phyloP scores from a whole-genome alignment of 306 rosid species.

The Gastrolobium villosum region DNA sequence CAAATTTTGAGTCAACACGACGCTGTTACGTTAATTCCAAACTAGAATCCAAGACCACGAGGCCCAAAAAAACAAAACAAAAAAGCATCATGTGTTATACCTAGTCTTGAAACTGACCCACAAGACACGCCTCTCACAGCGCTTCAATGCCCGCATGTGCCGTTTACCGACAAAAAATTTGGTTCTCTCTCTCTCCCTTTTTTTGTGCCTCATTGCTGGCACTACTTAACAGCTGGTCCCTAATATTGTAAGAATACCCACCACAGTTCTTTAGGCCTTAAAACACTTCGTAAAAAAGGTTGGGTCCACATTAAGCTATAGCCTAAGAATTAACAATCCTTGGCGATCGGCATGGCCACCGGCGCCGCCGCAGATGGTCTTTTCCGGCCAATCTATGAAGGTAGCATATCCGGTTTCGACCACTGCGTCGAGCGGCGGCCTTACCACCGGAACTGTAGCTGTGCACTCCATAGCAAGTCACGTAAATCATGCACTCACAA shows the following conservation, averaged over 20 bases:
- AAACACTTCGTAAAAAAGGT: not conserved
- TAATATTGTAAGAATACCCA: slow-evolving; percentile 7
- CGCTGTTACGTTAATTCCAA: too few relatives aligned
- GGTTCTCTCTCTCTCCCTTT: not conserved
- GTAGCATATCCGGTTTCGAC: slow-evolving; percentile 57
- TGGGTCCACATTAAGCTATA: slow-evolving; percentile 14
- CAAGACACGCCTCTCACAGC: slow-evolving; percentile 51
- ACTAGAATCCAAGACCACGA: too few relatives aligned
- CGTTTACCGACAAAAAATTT: slow-evolving; percentile 19
- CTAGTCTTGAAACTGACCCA: slow-evolving; percentile 45
- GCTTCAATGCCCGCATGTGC: slow-evolving; percentile 42
- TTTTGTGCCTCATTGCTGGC: not conserved
- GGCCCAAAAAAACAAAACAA: not conserved
- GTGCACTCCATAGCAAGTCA: slow-evolving; percentile 52
- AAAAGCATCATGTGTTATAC: not conserved
- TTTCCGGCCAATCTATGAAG: slow-evolving; percentile 62
- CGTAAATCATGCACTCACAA: slow-evolving; percentile 21
- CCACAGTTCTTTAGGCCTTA: not conserved
- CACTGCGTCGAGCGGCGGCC: slow-evolving; percentile 72
- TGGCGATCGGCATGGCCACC: slow-evolving; percentile 48
- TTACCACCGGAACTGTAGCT: slow-evolving; percentile 62
- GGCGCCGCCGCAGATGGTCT: slow-evolving; percentile 61
- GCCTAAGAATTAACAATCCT: slow-evolving; percentile 1
- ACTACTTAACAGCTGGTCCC: not conserved
- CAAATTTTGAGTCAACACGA: too few relatives aligned